Evolutionary conservation across 768 basidiomycete species (phyloP), one percentile per base, ranked within the genome.

Genomic region (Macrocybe gigantea): DNA sequence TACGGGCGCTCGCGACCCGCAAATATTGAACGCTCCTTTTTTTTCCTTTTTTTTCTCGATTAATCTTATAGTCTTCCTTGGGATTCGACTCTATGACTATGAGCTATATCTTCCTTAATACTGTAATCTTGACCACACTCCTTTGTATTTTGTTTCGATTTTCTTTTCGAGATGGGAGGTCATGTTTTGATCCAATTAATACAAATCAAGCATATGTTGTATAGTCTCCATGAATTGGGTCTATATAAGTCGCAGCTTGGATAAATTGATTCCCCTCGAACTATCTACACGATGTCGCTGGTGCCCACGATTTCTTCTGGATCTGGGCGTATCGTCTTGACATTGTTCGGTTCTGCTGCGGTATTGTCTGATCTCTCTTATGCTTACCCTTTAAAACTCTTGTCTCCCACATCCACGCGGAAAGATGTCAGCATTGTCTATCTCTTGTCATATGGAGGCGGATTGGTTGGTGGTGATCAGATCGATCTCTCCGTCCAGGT

Each of bases 401-500:
- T 94, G 48, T 85, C 92, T 2, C 90, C 92, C 2, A 74, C 74
- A 41, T 65, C 80, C 7, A 53, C 66, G 35, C 66, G 68, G 35
- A 65, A 70, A 31, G 63, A 69, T 5, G 72, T 90, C 32, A 86
- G 79, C 7, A 66, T 88, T 43, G 82, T 81, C 12, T 97, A 96
- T 56, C 70, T 89, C 12, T 62, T 97, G 49, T 83, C 81, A 33
- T 98, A 97, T 56, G 94, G 94, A 0, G 94, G 94, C 8, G 94
- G 94, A 2, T 74, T 98, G 7, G 88, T 98, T 34, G 82, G 85
- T 5, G 93, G 93, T 0, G 94, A 98, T 67, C 64, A 71, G 29
- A 70, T 96, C 44, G 64, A 74, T 38, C 61, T 97, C 9, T 56
- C 64, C n/a, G 78, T 86, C 15, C 65, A 80, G 34, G 77, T 93